Evolutionary conservation across 495 filamentous ascomycete genomes (phyloP).

Genomic region (Penicillium paradoxum): DNA sequence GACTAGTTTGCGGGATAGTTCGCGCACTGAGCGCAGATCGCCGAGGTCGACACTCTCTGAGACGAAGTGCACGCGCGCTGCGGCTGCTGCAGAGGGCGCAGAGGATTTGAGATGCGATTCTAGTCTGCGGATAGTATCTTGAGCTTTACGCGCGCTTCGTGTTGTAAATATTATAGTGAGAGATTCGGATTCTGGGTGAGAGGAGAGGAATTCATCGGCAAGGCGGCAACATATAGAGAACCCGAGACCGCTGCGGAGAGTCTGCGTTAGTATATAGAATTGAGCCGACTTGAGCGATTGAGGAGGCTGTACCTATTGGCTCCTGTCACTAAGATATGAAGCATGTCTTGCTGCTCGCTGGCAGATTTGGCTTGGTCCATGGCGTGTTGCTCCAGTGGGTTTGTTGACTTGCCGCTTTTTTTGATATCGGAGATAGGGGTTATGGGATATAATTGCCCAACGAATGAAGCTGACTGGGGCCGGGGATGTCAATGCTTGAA

Average conservation of each 20-base stretch:
- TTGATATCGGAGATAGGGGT: conserved; percentile 7
- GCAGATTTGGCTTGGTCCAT: conserved; percentile 14
- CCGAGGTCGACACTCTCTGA: conserved; percentile 53
- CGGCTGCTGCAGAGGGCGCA: conserved; percentile 13
- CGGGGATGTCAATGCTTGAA: background rate
- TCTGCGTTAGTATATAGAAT: background rate
- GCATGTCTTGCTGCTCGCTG: conserved; percentile 13
- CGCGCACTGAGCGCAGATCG: conserved; percentile 50
- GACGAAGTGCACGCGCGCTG: conserved; percentile 40
- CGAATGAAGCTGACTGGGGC: background rate
- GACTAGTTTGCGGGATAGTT: conserved; percentile 44
- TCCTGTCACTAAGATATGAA: conserved; percentile 45
- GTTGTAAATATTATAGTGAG: conserved; percentile 52
- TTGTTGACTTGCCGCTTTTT: conserved; percentile 2
- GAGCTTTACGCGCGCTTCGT: conserved; percentile 41
- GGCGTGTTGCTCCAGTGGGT: conserved; percentile 1
- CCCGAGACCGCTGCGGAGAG: conserved; percentile 69
- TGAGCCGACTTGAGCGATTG: background rate
- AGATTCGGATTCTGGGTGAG: conserved; percentile 55
- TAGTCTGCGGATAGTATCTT: conserved; percentile 37
- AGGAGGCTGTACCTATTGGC: conserved; percentile 41
- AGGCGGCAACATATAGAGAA: conserved; percentile 81
- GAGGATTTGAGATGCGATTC: conserved; percentile 34
- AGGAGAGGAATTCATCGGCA: conserved; percentile 81
- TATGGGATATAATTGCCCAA: conserved; percentile 4